A percentile compares a stretch with the other conserved stretches of the same genome.
Evolutionary conservation across 495 filamentous ascomycete species (phyloP).

Genomic region (Daldinia bambusicola): DNA sequence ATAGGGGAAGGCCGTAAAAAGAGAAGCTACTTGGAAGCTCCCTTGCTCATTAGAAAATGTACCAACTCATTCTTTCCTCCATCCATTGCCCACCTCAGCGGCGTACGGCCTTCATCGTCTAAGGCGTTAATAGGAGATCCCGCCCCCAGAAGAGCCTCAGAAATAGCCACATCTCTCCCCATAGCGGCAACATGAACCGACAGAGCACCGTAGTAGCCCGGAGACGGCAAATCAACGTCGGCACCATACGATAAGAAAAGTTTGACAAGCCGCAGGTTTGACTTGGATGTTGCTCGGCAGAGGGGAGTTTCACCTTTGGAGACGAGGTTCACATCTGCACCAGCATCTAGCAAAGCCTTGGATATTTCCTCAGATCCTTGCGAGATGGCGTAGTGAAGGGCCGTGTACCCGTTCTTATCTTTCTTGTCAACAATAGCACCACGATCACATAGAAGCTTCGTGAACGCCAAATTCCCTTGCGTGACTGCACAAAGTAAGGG

Average conservation of each 20-base stretch:
- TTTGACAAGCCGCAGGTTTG: slow-evolving; percentile 24
- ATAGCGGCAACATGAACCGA: slow-evolving; percentile 36
- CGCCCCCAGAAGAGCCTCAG: slow-evolving; percentile 46
- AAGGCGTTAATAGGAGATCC: slow-evolving; percentile 48
- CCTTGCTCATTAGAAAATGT: slow-evolving; percentile 35
- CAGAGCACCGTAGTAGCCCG: slow-evolving; percentile 27
- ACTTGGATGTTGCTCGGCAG: slow-evolving; percentile 37
- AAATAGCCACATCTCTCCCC: slow-evolving; percentile 38
- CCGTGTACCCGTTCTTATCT: slow-evolving; percentile 37
- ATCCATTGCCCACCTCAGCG: slow-evolving; percentile 39
- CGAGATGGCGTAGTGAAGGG: slow-evolving; percentile 45
- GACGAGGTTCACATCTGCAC: slow-evolving; percentile 41
- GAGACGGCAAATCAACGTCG: slow-evolving; percentile 22
- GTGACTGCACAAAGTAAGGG: slow-evolving; percentile 44
- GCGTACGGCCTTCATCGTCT: slow-evolving; percentile 47
- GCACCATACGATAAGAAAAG: slow-evolving; percentile 26
- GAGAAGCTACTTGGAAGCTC: slow-evolving; percentile 32
- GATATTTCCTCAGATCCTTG: slow-evolving; percentile 40
- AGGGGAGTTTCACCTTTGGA: slow-evolving; percentile 37
- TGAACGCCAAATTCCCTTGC: slow-evolving; percentile 34
- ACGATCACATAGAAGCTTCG: slow-evolving; percentile 42
- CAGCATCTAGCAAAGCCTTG: slow-evolving; percentile 37
- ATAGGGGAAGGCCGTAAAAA: too few species aligned
- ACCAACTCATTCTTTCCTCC: slow-evolving; percentile 34
- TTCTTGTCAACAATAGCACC: slow-evolving; percentile 42